Evolutionary conservation across 2,329 filamentous ascomycete genomes (phyloP), one percentile per base, ranked within the genome.

Genomic region (Aspergillus tamarii): DNA sequence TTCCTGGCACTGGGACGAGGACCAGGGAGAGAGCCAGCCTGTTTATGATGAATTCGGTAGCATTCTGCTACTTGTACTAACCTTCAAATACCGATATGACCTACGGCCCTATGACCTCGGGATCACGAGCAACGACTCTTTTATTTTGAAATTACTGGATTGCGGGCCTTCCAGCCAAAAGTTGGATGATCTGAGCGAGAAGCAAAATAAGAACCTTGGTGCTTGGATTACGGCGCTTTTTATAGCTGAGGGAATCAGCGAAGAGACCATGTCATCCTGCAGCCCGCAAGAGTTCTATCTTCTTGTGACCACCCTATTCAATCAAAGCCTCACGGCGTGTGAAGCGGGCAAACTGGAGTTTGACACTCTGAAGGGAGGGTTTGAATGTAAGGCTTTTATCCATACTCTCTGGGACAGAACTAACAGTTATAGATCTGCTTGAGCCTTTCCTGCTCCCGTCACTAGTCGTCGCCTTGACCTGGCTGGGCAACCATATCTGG

Each of bases 41-140:
- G 82, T 88, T 3, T 90, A 89, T 66, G 87, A 90, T 67, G 88
- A 90, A 67, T 90, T 89, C 64, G 86, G 86, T 2, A 85, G 86
- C 16, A 83, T 89, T 26, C 76, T 90, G 14, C 78, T 89, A 2
- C 78, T 89, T 45, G 79, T 88, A 5, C 77, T 88, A 46, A 83
- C 84, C 0, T 84, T 87, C 62, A 82, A 85, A 34, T 81, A 87
- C 69, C 86, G 87, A 52, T 88, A 88, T 66, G 81, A 84, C 57
- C 72, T 89, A 52, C 79, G 73, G 39, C 78, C 77, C 50, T 76
- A 81, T 26, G 86, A 89, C 21, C 74, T 89, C 19, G 86, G 85
- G 0, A 80, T 87, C 14, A 74, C 76, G 2, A 76, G 72, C 34
- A 77, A 77, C 30, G 81, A 84, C 32, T 85, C 84, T 1, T 89